phyloP scores from a whole-genome alignment of 2,329 filamentous ascomycete genomes.

The Fusarium neocosmosporiellum region DNA sequence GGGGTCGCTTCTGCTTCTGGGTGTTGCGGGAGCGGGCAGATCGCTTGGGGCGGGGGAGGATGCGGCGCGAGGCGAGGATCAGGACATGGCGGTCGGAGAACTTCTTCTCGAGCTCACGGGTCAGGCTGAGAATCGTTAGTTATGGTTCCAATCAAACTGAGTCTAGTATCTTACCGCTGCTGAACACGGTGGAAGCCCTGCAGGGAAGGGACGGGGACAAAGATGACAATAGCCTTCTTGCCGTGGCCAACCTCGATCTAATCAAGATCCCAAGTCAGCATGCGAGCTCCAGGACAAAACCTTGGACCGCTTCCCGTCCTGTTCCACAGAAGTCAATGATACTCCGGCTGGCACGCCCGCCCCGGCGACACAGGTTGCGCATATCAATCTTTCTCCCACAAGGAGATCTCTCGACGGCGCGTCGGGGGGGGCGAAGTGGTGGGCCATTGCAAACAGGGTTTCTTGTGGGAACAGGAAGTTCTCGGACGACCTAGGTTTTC shows the following conservation, averaged over 20 bases:
- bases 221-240: slow-evolving; percentile 99
- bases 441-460: slow-evolving; percentile 50
- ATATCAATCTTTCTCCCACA: slow-evolving; percentile 28
- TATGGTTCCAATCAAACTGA: rapidly evolving
- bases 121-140: slow-evolving; percentile 74
- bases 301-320: slow-evolving; percentile 82
- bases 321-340: slow-evolving; percentile 66
- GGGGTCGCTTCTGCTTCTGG: slow-evolving; percentile 98
- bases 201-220: slow-evolving; percentile 99
- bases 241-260: slow-evolving; percentile 99
- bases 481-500: slow-evolving; percentile 23
- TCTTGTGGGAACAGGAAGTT: slow-evolving; percentile 57
- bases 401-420: slow-evolving; percentile 37
- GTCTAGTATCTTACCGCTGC: slow-evolving; percentile 83
- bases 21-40: slow-evolving; percentile 95
- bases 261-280: slow-evolving; percentile 76
- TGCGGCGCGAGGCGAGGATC: slow-evolving; percentile 98
- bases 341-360: slow-evolving; percentile 48
- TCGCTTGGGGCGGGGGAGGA: slow-evolving; percentile 98
- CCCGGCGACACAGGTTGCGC: slow-evolving; percentile 40
- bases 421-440: slow-evolving; percentile 41
- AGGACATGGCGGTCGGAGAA: slow-evolving; percentile 99
- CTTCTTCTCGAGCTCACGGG: slow-evolving; percentile 99
- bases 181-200: slow-evolving; percentile 99
- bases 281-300: slow-evolving; percentile 78